Evolutionary conservation across 805 yeast genomes (phyloP).

Genomic region (Wilhelminamyces savonicus): DNA sequence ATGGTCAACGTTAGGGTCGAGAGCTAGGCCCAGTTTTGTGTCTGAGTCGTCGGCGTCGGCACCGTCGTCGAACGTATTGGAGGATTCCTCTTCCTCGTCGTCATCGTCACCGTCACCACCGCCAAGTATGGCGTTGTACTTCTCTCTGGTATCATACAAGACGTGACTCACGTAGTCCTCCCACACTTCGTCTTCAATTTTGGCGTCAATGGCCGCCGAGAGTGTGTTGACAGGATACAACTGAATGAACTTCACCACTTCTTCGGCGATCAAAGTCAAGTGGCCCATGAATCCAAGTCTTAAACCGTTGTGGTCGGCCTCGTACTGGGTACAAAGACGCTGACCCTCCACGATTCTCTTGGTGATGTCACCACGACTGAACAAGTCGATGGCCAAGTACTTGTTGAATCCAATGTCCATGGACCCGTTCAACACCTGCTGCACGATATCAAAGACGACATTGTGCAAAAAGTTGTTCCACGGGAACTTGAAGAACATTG

Average conservation of each 20-base stretch:
- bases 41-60: conserved; percentile 34
- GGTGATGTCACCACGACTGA: conserved; percentile 42
- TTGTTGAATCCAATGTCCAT: conserved; percentile 46
- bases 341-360: conserved; percentile 39
- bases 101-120: conserved; percentile 49
- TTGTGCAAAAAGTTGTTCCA: conserved; percentile 44
- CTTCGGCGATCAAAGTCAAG: conserved; percentile 86
- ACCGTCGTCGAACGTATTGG: conserved; percentile 26
- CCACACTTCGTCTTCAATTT: conserved; percentile 53
- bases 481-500: conserved; percentile 41
- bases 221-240: conserved; percentile 34
- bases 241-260: conserved; percentile 75
- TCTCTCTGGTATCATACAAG: conserved; percentile 83
- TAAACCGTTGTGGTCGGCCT: conserved; percentile 18
- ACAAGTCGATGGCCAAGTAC: conserved; percentile 49
- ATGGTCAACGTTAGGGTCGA: conserved; percentile 24
- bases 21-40: conserved; percentile 22
- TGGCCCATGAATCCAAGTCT: conserved; percentile 26
- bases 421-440: conserved; percentile 41
- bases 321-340: conserved; percentile 28
- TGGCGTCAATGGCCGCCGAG: conserved; percentile 31
- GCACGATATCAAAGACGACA: conserved; percentile 42
- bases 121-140: conserved; percentile 90
- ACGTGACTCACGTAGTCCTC: conserved; percentile 75
- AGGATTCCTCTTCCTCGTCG: conserved; percentile 19